Conservation (phyloP, 768 basidiomycete genomes). For the Galerina sulciceps region DNA sequence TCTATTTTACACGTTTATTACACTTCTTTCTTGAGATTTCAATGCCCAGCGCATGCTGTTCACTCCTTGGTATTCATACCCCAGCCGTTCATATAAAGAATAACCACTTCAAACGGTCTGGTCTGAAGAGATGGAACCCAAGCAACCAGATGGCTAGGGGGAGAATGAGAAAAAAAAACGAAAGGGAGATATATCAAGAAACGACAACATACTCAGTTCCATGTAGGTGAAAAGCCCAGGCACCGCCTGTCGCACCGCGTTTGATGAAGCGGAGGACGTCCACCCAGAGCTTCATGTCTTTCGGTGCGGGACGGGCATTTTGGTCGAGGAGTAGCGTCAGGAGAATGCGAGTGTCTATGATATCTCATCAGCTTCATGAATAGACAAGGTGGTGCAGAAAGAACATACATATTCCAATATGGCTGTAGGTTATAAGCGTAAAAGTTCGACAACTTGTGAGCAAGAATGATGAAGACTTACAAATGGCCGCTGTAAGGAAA, state of each 20-base stretch:
- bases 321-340: slow-evolving; percentile 51
- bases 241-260: slow-evolving; percentile 48
- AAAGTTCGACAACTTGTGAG: not conserved
- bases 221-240: slow-evolving; percentile 62
- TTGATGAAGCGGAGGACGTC: slow-evolving; percentile 56
- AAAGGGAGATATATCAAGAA: not conserved
- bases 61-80: slow-evolving; percentile 35
- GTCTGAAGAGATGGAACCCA: slow-evolving; percentile 47
- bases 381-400: not conserved
- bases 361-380: not conserved
- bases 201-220: slow-evolving; percentile 48
- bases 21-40: not conserved
- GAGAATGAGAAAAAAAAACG: slow-evolving; percentile 44
- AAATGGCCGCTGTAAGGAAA: slow-evolving; percentile 40
- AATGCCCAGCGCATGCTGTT: not conserved
- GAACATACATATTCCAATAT: slow-evolving; percentile 57
- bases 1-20: not conserved
- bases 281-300: slow-evolving; percentile 63
- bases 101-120: slow-evolving; percentile 48
- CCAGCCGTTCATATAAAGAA: slow-evolving; percentile 56
- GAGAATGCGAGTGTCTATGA: slow-evolving; percentile 50
- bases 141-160: slow-evolving; percentile 9
- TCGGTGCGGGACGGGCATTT: slow-evolving; percentile 44
- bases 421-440: slow-evolving; percentile 30
- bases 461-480: slow-evolving; percentile 27